Evolutionary conservation across 306 rosid genomes (phyloP), one percentile per base, ranked within the genome.

Genomic region (Quercus mongolica): DNA sequence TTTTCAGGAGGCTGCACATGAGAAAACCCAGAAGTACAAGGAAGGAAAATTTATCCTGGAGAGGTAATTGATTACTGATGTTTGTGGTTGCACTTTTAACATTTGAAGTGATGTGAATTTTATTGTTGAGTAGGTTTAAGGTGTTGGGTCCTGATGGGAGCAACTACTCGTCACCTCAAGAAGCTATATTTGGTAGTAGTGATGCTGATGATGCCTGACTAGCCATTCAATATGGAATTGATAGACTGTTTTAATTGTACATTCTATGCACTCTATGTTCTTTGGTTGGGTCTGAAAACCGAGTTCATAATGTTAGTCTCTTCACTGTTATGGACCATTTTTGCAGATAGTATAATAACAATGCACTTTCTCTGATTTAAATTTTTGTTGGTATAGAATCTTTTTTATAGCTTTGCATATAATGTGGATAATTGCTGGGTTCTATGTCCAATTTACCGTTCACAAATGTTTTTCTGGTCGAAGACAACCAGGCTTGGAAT

Each of bases 1-100:
- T 73, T 80, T 57, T 74, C 72, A 91, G 98, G 94, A 83, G 87
- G 30, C 79, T 81, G 97, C 95, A 13, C 17, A 76, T 64, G 97
- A 94, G 65, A 89, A 83, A 76, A 2, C 64, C 77, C 92, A 94
- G 69, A 88, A 89, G 86, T 91, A 90, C 86, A 90, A 91, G 87
- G 95, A 87, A 79, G 97, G 96, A 46, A 90, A 88, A 73, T 89
- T 70, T 78, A 86, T 94, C 79, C 92, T 94, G 74, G 94, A 91
- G 78, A 90, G 91, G 98, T 94, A 77, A 76, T 59, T 56, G 74
- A 23, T 74, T 17, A n/a, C 21, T 31, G 20, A 59, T n/a, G 12
- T 23, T 52, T 3, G 13, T 54, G 20, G 26, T 26, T 67, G 49
- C 44, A 56, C 57, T 46, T 59, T 5, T 68, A 67, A 46, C 23